phyloP scores from a whole-genome alignment of 2,329 filamentous ascomycete species.

The Ophiostoma sp. region DNA sequence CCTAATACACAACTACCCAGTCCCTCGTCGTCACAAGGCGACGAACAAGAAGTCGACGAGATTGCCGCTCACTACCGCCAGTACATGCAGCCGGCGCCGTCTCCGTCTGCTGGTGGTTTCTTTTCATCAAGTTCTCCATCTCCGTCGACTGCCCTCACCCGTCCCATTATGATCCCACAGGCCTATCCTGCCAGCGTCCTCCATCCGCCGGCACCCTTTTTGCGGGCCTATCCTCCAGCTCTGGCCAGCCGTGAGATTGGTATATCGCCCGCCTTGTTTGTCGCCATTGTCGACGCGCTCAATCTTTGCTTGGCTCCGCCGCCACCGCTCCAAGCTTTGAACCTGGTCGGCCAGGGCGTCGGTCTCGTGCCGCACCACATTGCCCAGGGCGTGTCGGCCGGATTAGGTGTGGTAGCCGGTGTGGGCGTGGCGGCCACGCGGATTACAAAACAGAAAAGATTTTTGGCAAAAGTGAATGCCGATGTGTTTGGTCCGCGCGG shows the following conservation, averaged over 20 bases:
- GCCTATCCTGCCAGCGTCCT: background rate
- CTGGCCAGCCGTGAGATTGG: background rate
- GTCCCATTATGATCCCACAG: background rate
- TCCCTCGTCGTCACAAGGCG: background rate
- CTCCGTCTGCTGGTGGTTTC: background rate
- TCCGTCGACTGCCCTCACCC: background rate
- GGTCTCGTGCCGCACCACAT: background rate
- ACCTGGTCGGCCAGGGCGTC: background rate
- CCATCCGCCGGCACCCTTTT: background rate
- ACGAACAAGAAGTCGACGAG: background rate
- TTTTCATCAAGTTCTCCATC: background rate
- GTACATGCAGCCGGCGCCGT: background rate
- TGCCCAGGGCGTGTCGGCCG: slow-evolving; percentile 7
- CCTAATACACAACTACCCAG: background rate
- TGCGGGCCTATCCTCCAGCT: background rate
- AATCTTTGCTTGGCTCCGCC: background rate
- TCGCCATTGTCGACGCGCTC: slow-evolving; percentile 2
- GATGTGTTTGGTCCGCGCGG: background rate
- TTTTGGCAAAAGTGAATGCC: background rate
- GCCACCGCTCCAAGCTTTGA: background rate
- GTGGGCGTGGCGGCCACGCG: slow-evolving; percentile 4
- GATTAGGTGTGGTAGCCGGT: background rate
- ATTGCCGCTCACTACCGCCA: background rate
- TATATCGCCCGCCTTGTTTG: background rate
- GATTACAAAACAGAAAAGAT: background rate